Base-by-base conservation (phyloP, 2,329 filamentous ascomycete genomes). In the Ascosphaera acerosa region DNA sequence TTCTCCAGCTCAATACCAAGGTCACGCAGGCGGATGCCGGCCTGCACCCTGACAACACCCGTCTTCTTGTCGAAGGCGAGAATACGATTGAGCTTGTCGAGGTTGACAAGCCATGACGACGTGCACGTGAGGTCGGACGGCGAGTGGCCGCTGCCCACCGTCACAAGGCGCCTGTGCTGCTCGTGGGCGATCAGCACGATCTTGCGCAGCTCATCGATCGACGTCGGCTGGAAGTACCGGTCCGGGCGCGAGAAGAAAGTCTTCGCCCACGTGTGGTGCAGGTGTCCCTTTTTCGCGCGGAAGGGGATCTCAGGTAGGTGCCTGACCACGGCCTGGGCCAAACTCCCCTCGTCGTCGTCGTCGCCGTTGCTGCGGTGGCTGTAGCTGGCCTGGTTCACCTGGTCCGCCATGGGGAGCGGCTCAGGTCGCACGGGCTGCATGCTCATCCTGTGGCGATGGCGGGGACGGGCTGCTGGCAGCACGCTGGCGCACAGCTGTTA, bases 51-150 rank as follows among this genome's bases (percentile, higher is more conserved):
- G 32, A 90, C 66, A 5, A 75, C 53, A 32, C 70, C 65, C 7
- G 61, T 70, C 23, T 65, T 58, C 32, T 51, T 53, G 45, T 90
- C 70, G 30, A 89, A 60, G 5, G 68, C 62, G 31, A 90, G 47
- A 18, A 94, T 64, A 33, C 64, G 59, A 46, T 68, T 69, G 54
- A 77, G 78, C 39, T 75, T 63, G 57, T 97, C 87, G 37, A 97
- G 66, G 49, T 92, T 94, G 41, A 94, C 60, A 47, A 92, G 70
- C 87, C 87, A 94, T 38, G 76, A 77, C 10, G 77, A 87, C 4
- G 82, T 90, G 53, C 80, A 90, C 3, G 84, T 94, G 27, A 97
- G 57, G 45, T 84, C 75, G 39, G 76, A 89, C 5, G 84, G 87
- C 33, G 82, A 92, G 57, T 97, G 84, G 34, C 72, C 80, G 43